These are phyloP conservation scores for Teratosphaeria zuluensis DNA, from an alignment of 2,329 filamentous ascomycete species.

Conservation along the genomic window DNA sequence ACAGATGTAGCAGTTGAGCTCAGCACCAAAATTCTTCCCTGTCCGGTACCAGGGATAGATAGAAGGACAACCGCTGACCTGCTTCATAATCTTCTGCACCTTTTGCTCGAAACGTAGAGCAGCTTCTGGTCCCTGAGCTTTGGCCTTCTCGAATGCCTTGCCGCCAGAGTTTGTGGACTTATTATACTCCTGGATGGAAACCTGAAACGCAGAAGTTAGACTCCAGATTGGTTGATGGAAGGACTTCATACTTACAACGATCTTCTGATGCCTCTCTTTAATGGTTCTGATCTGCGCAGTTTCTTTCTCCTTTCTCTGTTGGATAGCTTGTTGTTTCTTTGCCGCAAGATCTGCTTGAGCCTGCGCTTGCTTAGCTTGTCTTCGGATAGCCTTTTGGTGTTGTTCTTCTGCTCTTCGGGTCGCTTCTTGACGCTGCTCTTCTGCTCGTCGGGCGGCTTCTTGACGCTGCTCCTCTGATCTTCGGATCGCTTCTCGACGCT, in stretches of 20 bases:
- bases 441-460: too few species aligned
- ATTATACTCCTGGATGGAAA: background rate
- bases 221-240: background rate
- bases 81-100: background rate
- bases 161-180: background rate
- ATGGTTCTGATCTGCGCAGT: background rate
- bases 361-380: background rate
- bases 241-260: background rate
- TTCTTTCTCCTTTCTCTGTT: background rate
- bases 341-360: background rate
- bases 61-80: background rate
- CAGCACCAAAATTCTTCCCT: too few species aligned
- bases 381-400: background rate
- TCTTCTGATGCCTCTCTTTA: background rate
- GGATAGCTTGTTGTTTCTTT: background rate
- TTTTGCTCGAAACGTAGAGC: background rate
- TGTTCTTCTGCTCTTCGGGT: background rate
- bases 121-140: background rate
- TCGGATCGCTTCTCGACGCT: background rate
- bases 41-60: background rate
- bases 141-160: background rate
- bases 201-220: background rate
- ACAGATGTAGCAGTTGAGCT: background rate
- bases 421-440: background rate
- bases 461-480: too few species aligned